Evolutionary conservation across 805 yeast genomes (phyloP).

Genomic region (Nakazawaea populi): DNA sequence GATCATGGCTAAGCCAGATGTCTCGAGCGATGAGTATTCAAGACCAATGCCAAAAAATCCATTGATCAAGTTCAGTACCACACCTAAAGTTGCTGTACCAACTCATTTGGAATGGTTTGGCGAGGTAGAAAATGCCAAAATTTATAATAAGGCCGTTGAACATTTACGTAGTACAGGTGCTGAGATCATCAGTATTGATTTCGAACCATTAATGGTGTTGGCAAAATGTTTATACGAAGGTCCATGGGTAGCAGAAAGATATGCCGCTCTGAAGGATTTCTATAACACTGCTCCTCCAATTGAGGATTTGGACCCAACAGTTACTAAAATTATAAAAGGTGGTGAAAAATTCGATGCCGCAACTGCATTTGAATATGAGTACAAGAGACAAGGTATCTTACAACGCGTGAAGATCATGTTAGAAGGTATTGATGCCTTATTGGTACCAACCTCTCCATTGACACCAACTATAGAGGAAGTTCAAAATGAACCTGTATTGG

Average conservation of each 20-base stretch:
- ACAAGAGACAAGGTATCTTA: conserved; percentile 75
- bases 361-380: conserved; percentile 79
- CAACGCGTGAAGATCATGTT: conserved; percentile 55
- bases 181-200: conserved; percentile 56
- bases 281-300: conserved; percentile 65
- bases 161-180: conserved; percentile 49
- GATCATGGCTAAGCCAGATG: conserved; percentile 68
- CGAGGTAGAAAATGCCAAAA: conserved; percentile 67
- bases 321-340: conserved; percentile 63
- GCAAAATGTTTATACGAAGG: conserved; percentile 93
- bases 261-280: conserved; percentile 73
- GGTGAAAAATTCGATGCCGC: conserved; percentile 80
- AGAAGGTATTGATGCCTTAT: conserved; percentile 60
- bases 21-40: conserved; percentile 69
- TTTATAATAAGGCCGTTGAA: conserved; percentile 59
- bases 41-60: conserved; percentile 69
- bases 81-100: conserved; percentile 76
- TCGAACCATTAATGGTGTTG: conserved; percentile 67
- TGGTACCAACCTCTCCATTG: conserved; percentile 93
- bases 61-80: conserved; percentile 46
- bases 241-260: conserved; percentile 98
- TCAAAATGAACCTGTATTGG: conserved; percentile 66
- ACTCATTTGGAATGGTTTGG: conserved; percentile 70
- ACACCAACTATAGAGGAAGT: conserved; percentile 79
- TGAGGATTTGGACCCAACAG: conserved; percentile 78